Percentiles rank a stretch among this genome's conserved stretches.
Evolutionary conservation across 2,329 filamentous ascomycete genomes (phyloP).

Genomic region (Aspergillus tanneri): DNA sequence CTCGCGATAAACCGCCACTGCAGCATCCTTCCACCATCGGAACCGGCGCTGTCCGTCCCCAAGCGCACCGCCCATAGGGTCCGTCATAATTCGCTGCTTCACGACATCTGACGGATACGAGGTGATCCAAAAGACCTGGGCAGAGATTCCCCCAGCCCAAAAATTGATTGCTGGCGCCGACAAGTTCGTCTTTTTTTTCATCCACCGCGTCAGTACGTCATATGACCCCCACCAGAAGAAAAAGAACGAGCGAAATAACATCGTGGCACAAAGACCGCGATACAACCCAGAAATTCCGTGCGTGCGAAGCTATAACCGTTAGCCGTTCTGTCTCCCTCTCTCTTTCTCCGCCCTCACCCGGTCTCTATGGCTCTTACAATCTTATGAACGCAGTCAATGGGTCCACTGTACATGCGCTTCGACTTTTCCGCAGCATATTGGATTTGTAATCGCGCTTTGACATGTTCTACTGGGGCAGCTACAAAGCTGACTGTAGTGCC

Average conservation of each 20-base stretch:
- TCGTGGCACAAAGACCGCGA: slow-evolving; percentile 78
- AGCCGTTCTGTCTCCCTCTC: neutral
- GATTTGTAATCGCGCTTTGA: slow-evolving; percentile 90
- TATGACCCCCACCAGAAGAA: slow-evolving; percentile 99
- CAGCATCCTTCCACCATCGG: slow-evolving; percentile 75
- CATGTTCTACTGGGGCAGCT: slow-evolving; percentile 88
- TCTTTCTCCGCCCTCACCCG: neutral
- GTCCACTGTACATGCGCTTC: slow-evolving; percentile 78
- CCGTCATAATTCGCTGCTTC: slow-evolving; percentile 97
- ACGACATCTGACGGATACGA: slow-evolving; percentile 91
- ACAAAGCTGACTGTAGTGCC: slow-evolving; percentile 90
- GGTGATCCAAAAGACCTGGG: slow-evolving; percentile 91
- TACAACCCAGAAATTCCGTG: slow-evolving; percentile 82
- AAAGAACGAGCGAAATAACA: slow-evolving; percentile 89
- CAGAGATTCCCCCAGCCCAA: slow-evolving; percentile 91
- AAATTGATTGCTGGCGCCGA: slow-evolving; percentile 85
- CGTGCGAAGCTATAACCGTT: slow-evolving; percentile 37
- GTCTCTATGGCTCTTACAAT: slow-evolving; percentile 41
- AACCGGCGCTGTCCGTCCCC: slow-evolving; percentile 69
- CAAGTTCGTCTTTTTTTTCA: slow-evolving; percentile 67
- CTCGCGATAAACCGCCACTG: slow-evolving; percentile 71
- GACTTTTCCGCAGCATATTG: slow-evolving; percentile 82
- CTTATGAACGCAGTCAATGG: slow-evolving; percentile 77
- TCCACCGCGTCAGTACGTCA: slow-evolving; percentile 71
- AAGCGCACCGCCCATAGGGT: slow-evolving; percentile 71